Conservation (phyloP, 768 basidiomycete genomes). For the Rhodotorula babjevae region DNA sequence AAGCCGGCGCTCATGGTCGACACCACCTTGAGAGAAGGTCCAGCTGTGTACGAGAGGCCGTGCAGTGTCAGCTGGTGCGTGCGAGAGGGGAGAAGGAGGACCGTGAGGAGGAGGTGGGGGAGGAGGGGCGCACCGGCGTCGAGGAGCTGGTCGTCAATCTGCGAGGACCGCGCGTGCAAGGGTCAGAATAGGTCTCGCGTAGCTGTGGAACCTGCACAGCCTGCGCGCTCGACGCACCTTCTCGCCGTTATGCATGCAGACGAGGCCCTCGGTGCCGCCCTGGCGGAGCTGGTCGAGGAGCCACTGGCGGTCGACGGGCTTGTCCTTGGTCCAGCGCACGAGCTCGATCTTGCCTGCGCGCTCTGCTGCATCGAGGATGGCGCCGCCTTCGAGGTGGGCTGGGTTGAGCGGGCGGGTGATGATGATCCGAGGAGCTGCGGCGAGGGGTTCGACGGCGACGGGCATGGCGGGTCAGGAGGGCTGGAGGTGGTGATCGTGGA, state of each 20-base stretch:
- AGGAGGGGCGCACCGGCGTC: slow-evolving; percentile 48
- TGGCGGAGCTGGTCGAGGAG: slow-evolving; percentile 61
- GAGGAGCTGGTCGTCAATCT: slow-evolving; percentile 72
- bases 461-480: too few relatives aligned
- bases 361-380: slow-evolving; percentile 28
- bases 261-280: slow-evolving; percentile 57
- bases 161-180: too few relatives aligned
- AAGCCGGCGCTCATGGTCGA: slow-evolving; percentile 92
- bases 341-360: slow-evolving; percentile 47
- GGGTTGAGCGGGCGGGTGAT: slow-evolving; percentile 42
- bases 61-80: background rate
- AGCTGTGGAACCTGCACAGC: too few relatives aligned
- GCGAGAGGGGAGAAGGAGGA: background rate
- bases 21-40: slow-evolving; percentile 68
- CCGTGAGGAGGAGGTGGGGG: background rate
- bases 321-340: slow-evolving; percentile 56
- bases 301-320: slow-evolving; percentile 62
- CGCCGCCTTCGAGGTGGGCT: slow-evolving; percentile 32
- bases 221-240: too few relatives aligned
- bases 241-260: slow-evolving; percentile 62
- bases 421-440: slow-evolving; percentile 41
- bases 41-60: slow-evolving; percentile 54
- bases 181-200: too few relatives aligned
- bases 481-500: background rate
- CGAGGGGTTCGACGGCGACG: background rate